These are phyloP conservation scores for Aspergillus egyptiacus DNA, from an alignment of 495 filamentous ascomycete species.

Conservation along the genomic window DNA sequence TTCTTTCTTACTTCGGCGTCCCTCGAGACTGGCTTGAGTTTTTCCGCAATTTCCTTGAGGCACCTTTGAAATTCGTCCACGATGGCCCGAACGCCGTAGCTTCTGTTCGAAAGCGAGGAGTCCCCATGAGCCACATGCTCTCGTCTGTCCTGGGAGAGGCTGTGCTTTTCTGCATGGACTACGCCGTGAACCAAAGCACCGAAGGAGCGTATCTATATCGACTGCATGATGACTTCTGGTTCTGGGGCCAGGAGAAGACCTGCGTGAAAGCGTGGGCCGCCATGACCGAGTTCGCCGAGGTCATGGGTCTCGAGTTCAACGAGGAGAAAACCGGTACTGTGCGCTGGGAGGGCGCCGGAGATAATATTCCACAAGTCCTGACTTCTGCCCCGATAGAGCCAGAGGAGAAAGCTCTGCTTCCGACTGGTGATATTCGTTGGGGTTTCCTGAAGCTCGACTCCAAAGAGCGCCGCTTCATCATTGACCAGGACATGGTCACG, in stretches of 20 bases:
- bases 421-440: slow-evolving; percentile 57
- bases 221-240: slow-evolving; percentile 65
- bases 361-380: not conserved
- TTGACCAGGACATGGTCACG: slow-evolving; percentile 58
- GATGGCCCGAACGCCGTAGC: slow-evolving; percentile 41
- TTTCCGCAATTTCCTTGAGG: slow-evolving; percentile 54
- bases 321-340: slow-evolving; percentile 54
- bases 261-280: slow-evolving; percentile 54
- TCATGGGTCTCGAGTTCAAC: slow-evolving; percentile 55
- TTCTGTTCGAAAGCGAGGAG: slow-evolving; percentile 47
- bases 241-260: slow-evolving; percentile 52
- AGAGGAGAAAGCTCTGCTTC: slow-evolving; percentile 23
- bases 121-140: slow-evolving; percentile 55
- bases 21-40: slow-evolving; percentile 54
- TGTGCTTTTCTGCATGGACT: slow-evolving; percentile 61
- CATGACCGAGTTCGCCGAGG: slow-evolving; percentile 47
- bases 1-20: slow-evolving; percentile 57
- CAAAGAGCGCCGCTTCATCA: slow-evolving; percentile 50
- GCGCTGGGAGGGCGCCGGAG: slow-evolving; percentile 22
- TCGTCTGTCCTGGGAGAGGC: slow-evolving; percentile 55
- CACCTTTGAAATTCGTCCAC: slow-evolving; percentile 53
- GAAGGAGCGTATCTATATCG: slow-evolving; percentile 51
- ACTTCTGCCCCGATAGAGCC: not conserved
- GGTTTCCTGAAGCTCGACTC: slow-evolving; percentile 57
- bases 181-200: slow-evolving; percentile 55